These are phyloP conservation scores for Citrullus mucosospermus DNA, from an alignment of 306 rosid genomes.

Conservation along the genomic window DNA sequence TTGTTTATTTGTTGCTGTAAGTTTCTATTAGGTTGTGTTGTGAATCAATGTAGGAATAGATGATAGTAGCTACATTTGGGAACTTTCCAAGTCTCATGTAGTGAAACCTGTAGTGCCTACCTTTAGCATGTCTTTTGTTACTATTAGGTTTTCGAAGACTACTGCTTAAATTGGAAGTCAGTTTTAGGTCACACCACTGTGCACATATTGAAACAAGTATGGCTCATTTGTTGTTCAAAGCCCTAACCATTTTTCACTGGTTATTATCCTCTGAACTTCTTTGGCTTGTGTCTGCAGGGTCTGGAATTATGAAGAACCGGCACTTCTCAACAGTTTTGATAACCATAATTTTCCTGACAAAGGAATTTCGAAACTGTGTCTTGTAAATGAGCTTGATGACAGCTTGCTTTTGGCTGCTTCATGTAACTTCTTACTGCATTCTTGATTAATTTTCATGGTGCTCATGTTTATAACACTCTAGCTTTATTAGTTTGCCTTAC, in stretches of 20 bases:
- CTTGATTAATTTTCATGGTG: conserved; percentile 1
- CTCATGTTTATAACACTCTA: neutral
- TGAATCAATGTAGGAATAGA: neutral
- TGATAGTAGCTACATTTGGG: neutral
- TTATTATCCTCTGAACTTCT: neutral
- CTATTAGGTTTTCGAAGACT: neutral
- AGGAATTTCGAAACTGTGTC: conserved; percentile 89
- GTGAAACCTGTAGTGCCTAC: neutral
- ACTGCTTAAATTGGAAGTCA: neutral
- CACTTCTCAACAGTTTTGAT: conserved; percentile 77
- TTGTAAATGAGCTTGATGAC: conserved; percentile 91
- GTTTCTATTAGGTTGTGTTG: neutral
- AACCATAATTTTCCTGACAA: conserved; percentile 85
- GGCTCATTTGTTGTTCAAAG: conserved; percentile 4
- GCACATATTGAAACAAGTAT: neutral
- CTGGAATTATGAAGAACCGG: conserved; percentile 81
- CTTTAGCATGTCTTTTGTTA: neutral
- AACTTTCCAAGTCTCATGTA: neutral
- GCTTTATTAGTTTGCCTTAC: conserved; percentile 7
- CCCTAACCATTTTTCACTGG: conserved; percentile 1
- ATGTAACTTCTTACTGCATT: conserved; percentile 37
- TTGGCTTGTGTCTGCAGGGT: conserved; percentile 32
- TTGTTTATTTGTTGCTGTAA: neutral
- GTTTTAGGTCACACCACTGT: neutral
- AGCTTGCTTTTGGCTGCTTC: conserved; percentile 97